Percentiles rank a stretch among this genome's conserved stretches.
Evolutionary conservation across 768 basidiomycete species (phyloP).

Genomic region (Heimioporus sp.): DNA sequence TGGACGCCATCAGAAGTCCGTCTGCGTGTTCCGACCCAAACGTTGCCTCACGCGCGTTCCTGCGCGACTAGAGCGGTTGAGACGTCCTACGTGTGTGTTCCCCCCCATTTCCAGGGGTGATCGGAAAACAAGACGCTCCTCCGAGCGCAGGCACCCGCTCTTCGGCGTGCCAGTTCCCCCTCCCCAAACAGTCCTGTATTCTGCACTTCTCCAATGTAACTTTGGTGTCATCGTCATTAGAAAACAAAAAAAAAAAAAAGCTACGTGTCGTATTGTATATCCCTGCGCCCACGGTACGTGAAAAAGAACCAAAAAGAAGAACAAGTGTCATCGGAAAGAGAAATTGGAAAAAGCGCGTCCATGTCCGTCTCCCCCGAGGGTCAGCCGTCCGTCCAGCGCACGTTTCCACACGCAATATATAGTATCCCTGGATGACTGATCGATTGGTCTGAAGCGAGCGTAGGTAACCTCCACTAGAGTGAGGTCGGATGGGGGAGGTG

Average conservation of each 20-base stretch:
- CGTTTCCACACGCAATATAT: conserved; percentile 27
- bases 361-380: conserved; percentile 23
- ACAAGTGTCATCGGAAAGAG: conserved; percentile 13
- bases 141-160: conserved; percentile 14
- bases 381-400: conserved; percentile 24
- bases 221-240: conserved; percentile 27
- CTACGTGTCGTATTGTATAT: conserved; percentile 31
- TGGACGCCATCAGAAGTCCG: too few relatives aligned
- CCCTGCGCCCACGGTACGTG: conserved; percentile 16
- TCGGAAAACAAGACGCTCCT: neutral
- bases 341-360: conserved; percentile 10
- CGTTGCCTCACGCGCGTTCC: neutral
- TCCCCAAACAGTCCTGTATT: conserved; percentile 24
- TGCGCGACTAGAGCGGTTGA: conserved; percentile 21
- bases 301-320: conserved; percentile 14
- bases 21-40: too few relatives aligned
- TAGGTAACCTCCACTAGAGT: conserved; percentile 10
- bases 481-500: conserved; percentile 1
- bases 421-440: conserved; percentile 12
- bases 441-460: conserved; percentile 19
- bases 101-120: neutral
- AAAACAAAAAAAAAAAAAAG: conserved; percentile 7
- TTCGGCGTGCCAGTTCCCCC: neutral
- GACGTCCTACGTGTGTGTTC: neutral
- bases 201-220: neutral